A percentile compares a stretch with the other conserved stretches of the same genome.
Evolutionary conservation across 768 basidiomycete species (phyloP).

Genomic region (Pulveroboletus sp.): DNA sequence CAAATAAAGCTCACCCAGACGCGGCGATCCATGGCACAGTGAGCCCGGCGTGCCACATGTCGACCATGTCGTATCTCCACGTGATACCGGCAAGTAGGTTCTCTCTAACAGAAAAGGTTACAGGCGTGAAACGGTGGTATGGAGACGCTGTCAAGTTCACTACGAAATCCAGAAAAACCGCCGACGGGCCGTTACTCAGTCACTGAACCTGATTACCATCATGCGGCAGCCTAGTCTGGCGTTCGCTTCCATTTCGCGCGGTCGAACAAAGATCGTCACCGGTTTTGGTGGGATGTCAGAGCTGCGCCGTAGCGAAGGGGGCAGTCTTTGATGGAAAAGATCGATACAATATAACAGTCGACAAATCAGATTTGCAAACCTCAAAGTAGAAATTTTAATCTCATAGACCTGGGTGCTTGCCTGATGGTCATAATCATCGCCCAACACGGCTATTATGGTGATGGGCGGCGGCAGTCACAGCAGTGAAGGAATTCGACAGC

Average conservation of each 20-base stretch:
- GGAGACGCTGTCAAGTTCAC: conserved; percentile 17
- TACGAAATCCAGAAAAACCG: conserved; percentile 5
- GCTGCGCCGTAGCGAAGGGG: conserved; percentile 5
- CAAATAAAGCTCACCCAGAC: not conserved
- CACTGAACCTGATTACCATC: conserved; percentile 9
- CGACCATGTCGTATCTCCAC: conserved; percentile 10
- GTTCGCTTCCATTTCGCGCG: conserved; percentile 23
- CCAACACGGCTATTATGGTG: conserved; percentile 12
- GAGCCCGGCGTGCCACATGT: conserved; percentile 2
- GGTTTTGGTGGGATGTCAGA: conserved; percentile 12
- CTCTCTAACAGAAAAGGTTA: conserved; percentile 15
- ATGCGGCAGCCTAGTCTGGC: not conserved
- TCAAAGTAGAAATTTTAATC: conserved; percentile 15
- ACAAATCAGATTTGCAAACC: conserved; percentile 19
- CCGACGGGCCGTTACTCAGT: too few species aligned
- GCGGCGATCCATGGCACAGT: not conserved
- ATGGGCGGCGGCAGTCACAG: conserved; percentile 16
- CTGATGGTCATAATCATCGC: conserved; percentile 3
- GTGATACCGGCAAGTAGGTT: conserved; percentile 30
- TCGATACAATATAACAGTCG: conserved; percentile 11
- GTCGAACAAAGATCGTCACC: conserved; percentile 19
- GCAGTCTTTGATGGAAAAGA: conserved; percentile 15
- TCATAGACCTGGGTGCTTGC: conserved; percentile 8
- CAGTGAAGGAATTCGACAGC: conserved; percentile 14
- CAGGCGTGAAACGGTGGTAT: conserved; percentile 26